Evolutionary conservation across 345 rosid species (phyloP).

Genomic region (Bruguiera parviflora): DNA sequence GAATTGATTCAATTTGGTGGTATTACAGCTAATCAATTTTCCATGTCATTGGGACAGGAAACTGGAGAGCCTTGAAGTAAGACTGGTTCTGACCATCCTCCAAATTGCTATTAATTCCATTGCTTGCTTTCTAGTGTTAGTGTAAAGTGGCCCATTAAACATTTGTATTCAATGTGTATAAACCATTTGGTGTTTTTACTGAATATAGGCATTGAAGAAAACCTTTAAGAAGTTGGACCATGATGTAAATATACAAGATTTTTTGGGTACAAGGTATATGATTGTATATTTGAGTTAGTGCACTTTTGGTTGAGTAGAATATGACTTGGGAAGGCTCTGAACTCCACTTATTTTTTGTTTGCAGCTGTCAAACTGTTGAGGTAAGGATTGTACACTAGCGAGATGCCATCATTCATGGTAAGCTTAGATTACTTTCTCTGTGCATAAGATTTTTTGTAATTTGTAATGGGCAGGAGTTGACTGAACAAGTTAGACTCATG

Average conservation of each 20-base stretch:
- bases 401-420: neutral
- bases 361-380: slow-evolving; percentile 74
- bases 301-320: slow-evolving; percentile 6
- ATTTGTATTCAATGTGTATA: slow-evolving; percentile 9
- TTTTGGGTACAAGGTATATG: slow-evolving; percentile 66
- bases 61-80: slow-evolving; percentile 95
- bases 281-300: slow-evolving; percentile 14
- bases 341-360: slow-evolving; percentile 19
- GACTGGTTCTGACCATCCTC: slow-evolving; percentile 18
- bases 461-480: slow-evolving; percentile 51
- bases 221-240: slow-evolving; percentile 92
- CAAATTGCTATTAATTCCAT: slow-evolving; percentile 4
- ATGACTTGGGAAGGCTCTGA: slow-evolving; percentile 22
- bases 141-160: neutral
- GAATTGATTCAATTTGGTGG: slow-evolving; percentile 18
- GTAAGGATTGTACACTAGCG: slow-evolving; percentile 27
- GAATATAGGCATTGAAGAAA: slow-evolving; percentile 74
- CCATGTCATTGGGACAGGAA: slow-evolving; percentile 55
- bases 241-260: slow-evolving; percentile 77
- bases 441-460: slow-evolving; percentile 19
- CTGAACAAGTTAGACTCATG: slow-evolving; percentile 53
- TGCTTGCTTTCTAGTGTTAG: slow-evolving; percentile 14
- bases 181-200: slow-evolving; percentile 25
- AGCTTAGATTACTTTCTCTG: slow-evolving; percentile 5
- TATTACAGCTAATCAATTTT: slow-evolving; percentile 12